Percentiles rank a stretch among this genome's conserved stretches.
Evolutionary conservation across 1,284 basidiomycete species (phyloP).

Genomic region (Malassezia dermatis): DNA sequence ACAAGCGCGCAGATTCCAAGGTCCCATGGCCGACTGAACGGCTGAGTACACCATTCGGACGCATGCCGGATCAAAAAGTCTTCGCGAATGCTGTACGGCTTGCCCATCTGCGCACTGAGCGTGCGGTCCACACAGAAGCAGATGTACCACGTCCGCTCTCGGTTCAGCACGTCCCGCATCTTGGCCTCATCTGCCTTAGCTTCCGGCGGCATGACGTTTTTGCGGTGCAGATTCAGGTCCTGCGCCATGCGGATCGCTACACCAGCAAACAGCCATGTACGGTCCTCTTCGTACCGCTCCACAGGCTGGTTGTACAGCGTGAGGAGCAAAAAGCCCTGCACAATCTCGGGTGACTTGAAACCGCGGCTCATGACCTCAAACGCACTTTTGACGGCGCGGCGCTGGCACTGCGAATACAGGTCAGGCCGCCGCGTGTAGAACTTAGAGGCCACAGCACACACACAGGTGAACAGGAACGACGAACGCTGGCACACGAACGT

Average conservation of each 20-base stretch:
- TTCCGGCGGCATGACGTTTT: conserved; percentile 57
- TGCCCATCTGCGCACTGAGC: conserved; percentile 77
- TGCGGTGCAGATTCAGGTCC: conserved; percentile 86
- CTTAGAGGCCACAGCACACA: conserved; percentile 84
- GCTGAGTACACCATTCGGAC: conserved; percentile 55
- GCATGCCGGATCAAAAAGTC: conserved; percentile 72
- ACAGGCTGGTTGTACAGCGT: conserved; percentile 49
- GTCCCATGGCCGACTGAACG: conserved; percentile 41
- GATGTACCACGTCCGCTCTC: conserved; percentile 85
- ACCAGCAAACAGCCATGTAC: conserved; percentile 63
- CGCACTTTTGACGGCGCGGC: conserved; percentile 78
- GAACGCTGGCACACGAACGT: conserved; percentile 43
- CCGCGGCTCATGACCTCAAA: conserved; percentile 57
- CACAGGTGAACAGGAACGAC: conserved; percentile 49
- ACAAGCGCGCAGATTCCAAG: conserved; percentile 34
- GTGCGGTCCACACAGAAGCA: conserved; percentile 80
- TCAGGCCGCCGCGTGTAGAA: conserved; percentile 77
- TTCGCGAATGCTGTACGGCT: conserved; percentile 74
- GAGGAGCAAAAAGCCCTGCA: conserved; percentile 49
- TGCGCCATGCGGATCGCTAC: conserved; percentile 71
- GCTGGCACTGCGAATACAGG: conserved; percentile 67
- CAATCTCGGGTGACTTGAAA: conserved; percentile 80
- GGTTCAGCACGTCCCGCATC: conserved; percentile 78
- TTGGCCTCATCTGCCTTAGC: conserved; percentile 51
- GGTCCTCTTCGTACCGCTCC: conserved; percentile 75